Percentiles rank a stretch among this genome's conserved stretches.
Conservation (phyloP, 371 early-diverging fungal genomes). For the Sporodiniella umbellata region DNA sequence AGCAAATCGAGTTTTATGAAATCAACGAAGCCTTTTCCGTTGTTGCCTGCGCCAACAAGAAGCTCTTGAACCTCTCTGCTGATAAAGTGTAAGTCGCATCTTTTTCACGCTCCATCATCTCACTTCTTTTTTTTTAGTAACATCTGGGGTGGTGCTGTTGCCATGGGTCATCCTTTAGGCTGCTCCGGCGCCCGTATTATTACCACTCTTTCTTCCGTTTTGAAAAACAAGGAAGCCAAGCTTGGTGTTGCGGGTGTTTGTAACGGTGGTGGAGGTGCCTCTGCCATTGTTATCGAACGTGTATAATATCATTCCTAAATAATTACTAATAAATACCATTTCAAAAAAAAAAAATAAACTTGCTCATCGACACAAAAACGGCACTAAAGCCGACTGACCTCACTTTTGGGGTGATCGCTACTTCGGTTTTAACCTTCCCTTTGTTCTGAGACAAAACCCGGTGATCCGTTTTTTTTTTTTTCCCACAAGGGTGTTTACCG, state of each 20-base stretch:
- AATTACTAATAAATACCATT: too few relatives aligned
- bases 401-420: too few relatives aligned
- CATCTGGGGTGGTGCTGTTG: conserved; percentile 95
- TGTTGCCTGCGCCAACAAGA: conserved; percentile 89
- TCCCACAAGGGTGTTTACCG: too few relatives aligned
- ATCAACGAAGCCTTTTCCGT: conserved; percentile 99
- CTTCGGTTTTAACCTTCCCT: too few relatives aligned
- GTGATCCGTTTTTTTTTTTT: too few relatives aligned
- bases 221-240: conserved; percentile 67
- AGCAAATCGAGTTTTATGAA: conserved; percentile 83
- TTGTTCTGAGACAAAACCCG: too few relatives aligned
- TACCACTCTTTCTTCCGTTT: conserved; percentile 76
- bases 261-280: conserved; percentile 95
- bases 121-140: too few relatives aligned
- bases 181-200: conserved; percentile 95
- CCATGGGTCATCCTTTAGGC: conserved; percentile 97
- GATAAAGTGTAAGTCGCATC: conserved; percentile 67
- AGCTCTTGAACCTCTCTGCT: conserved; percentile 66
- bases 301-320: conserved; percentile 23
- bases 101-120: too few relatives aligned
- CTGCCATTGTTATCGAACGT: conserved; percentile 84
- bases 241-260: conserved; percentile 92
- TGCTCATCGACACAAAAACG: too few relatives aligned
- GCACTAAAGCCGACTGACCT: too few relatives aligned
- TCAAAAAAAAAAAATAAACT: too few relatives aligned